Percentiles rank a stretch among this genome's conserved stretches.
These are phyloP conservation scores for Apiospora aurea DNA, from an alignment of 2,329 filamentous ascomycete genomes.

Conservation along the genomic window DNA sequence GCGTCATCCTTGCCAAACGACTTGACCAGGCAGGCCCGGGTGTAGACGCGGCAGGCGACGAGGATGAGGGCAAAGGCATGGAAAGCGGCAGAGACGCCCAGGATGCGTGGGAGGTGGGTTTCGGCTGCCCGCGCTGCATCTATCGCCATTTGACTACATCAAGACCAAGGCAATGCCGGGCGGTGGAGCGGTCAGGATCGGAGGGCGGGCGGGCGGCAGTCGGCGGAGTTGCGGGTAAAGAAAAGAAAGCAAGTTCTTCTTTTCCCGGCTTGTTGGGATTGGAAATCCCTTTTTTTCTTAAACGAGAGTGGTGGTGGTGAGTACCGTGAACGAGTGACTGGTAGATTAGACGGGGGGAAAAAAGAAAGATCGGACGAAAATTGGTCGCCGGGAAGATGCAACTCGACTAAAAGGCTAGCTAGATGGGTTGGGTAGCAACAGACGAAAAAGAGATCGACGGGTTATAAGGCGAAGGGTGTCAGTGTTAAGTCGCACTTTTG, in stretches of 20 bases:
- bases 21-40: conserved; percentile 3
- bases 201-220: neutral
- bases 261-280: neutral
- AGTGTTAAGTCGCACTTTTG: neutral
- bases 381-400: neutral
- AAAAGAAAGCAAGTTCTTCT: neutral
- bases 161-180: neutral
- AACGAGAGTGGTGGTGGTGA: neutral
- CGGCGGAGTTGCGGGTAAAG: neutral
- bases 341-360: neutral
- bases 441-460: neutral
- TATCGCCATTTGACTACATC: conserved; percentile 17
- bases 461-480: neutral
- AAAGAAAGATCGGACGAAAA: neutral
- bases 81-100: conserved; percentile 9
- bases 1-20: conserved; percentile 10
- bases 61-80: neutral
- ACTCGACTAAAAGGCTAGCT: neutral
- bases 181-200: neutral
- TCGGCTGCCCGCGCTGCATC: conserved; percentile 19
- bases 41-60: conserved; percentile 11
- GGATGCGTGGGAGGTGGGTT: conserved; percentile 17
- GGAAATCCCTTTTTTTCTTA: too few relatives aligned
- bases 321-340: neutral
- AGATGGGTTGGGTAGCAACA: neutral